phyloP scores from a whole-genome alignment of 805 yeast genomes.

The Saccharomycopsis microspora region DNA sequence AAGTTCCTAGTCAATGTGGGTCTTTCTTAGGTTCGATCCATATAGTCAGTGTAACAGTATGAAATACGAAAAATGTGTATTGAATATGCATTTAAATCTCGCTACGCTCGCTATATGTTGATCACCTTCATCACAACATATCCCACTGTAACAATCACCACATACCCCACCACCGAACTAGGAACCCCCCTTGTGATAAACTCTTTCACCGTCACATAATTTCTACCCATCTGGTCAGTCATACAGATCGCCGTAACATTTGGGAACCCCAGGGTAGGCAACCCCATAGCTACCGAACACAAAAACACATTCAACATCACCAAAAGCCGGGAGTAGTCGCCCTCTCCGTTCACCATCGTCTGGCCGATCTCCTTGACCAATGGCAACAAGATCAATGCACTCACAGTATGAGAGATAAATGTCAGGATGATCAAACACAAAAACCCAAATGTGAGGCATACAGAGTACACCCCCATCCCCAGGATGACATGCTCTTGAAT shows the following conservation, averaged over 20 bases:
- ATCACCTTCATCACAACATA: slow-evolving; percentile 41
- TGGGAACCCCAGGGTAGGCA: slow-evolving; percentile 97
- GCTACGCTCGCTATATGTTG: not conserved
- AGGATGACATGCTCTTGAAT: slow-evolving; percentile 52
- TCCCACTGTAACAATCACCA: slow-evolving; percentile 69
- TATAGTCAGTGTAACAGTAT: too few relatives aligned
- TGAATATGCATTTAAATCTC: not conserved
- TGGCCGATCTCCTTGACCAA: slow-evolving; percentile 85
- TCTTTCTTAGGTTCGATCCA: too few relatives aligned
- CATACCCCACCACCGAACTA: slow-evolving; percentile 64
- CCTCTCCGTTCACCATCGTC: slow-evolving; percentile 34
- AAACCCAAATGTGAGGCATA: slow-evolving; percentile 69
- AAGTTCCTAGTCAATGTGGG: too few relatives aligned
- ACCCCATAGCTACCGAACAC: slow-evolving; percentile 94
- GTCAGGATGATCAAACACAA: slow-evolving; percentile 81
- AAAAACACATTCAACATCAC: slow-evolving; percentile 55
- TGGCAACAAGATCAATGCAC: slow-evolving; percentile 88
- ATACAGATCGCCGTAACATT: slow-evolving; percentile 94
- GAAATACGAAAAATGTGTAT: not conserved
- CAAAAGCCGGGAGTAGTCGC: slow-evolving; percentile 77
- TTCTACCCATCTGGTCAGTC: slow-evolving; percentile 85
- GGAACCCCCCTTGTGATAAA: slow-evolving; percentile 91
- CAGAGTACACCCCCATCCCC: slow-evolving; percentile 53
- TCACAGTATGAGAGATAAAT: slow-evolving; percentile 93
- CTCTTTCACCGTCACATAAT: slow-evolving; percentile 75